Evolutionary conservation across 2,329 filamentous ascomycete genomes (phyloP), one percentile per base, ranked within the genome.

Genomic region (Phaeosphaeria sp.): DNA sequence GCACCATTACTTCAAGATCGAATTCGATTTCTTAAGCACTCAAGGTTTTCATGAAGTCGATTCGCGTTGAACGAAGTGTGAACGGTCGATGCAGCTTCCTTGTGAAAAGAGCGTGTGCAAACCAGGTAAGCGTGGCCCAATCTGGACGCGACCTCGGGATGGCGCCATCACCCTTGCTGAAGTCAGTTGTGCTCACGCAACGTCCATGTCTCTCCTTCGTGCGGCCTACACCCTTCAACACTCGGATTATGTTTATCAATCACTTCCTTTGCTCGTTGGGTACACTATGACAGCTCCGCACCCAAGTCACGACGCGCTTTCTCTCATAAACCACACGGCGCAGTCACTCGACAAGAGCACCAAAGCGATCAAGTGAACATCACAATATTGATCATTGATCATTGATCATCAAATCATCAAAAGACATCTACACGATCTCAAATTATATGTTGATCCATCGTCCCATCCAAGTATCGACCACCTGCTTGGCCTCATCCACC

Each of bases 401-500:
- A 46, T 46, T 21, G 11, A n/a, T 43, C 40, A 43, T 43, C 18
- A 13, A 46, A 25, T 46, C 44, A 25, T 46, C 44, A 46, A 21
- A 21, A 21, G 30, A 36, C 11, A 21, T 21, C 22, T 17, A 5
- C 9, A 7, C 22, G 21, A 46, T 13, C 21, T 24, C 13, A 0
- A 49, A 6, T 24, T 49, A 55, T 6, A 55, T 36, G 20, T 55
- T 77, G 52, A 89, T 87, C 87, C 87, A 90, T 55, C 88, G 80
- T 1, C 85, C 87, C 87, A 90, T 89, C 88, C 88, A 91, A 59
- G 85, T 85, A 30, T 86, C 78, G 1, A 86, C 84, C 18, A 88
- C 79, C 33, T 81, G 75, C 77, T 91, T 91, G 0, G 88, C 89
- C 75, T 91, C 89, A 70, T 91, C 89, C 0, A 91, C 87, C 45